A percentile compares a stretch with the other conserved stretches of the same genome.
These are phyloP conservation scores for Climacium dendroides DNA, from an alignment of 225 moss, liverwort and hornwort species.

Conservation along the genomic window DNA sequence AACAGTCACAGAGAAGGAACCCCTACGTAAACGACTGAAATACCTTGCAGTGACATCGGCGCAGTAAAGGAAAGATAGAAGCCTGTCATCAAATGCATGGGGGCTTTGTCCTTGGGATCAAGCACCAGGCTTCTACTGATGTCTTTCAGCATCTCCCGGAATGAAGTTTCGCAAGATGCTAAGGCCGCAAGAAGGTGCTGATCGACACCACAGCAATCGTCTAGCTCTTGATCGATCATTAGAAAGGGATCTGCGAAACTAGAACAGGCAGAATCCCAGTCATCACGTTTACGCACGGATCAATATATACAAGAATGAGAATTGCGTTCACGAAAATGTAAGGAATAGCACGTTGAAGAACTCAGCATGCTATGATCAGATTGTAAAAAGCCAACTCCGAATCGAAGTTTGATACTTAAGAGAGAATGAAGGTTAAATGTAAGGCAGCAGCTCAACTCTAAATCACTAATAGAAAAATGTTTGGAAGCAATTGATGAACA, in stretches of 20 bases:
- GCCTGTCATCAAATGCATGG: background rate
- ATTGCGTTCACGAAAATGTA: no score
- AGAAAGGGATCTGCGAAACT: background rate
- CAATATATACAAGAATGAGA: background rate
- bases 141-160: background rate
- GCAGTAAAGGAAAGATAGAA: no score
- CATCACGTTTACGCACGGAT: background rate
- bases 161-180: background rate
- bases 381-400: background rate
- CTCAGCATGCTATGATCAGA: background rate
- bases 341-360: background rate
- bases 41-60: background rate
- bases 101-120: background rate
- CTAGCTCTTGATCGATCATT: background rate
- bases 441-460: background rate
- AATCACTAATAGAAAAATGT: background rate
- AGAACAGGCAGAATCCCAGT: background rate
- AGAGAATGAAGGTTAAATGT: no score
- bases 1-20: background rate
- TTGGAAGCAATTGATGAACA: background rate
- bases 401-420: background rate
- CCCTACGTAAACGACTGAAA: background rate
- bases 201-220: background rate
- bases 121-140: background rate
- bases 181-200: background rate